A percentile compares a stretch with the other conserved stretches of the same genome.
Conservation (phyloP, 2,329 filamentous ascomycete species). For the Lithohypha guttulata region DNA sequence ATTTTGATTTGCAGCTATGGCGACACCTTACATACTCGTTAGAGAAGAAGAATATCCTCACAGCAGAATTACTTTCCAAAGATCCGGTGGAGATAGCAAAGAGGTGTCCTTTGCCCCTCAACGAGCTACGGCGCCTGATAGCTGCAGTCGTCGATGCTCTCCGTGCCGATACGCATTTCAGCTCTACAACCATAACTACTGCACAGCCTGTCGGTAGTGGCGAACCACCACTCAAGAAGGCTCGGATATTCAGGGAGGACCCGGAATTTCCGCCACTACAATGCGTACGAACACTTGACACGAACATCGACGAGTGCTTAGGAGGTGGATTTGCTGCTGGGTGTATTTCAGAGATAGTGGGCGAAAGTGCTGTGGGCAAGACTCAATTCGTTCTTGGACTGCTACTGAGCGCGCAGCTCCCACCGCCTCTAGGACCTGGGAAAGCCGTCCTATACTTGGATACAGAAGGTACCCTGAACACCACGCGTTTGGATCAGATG, state of each 20-base stretch:
- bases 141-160: conserved; percentile 57
- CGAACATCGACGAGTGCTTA: conserved; percentile 57
- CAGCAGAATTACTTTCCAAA: conserved; percentile 74
- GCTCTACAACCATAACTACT: background rate
- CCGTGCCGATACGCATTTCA: conserved; percentile 47
- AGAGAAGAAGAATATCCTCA: conserved; percentile 66
- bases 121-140: conserved; percentile 66
- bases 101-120: conserved; percentile 68
- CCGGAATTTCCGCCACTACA: too few species aligned
- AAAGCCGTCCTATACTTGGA: conserved; percentile 83
- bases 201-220: too few species aligned
- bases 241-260: too few species aligned
- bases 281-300: conserved; percentile 60
- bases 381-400: conserved; percentile 84
- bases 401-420: conserved; percentile 73
- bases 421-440: conserved; percentile 57
- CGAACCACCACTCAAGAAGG: too few species aligned
- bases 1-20: conserved; percentile 62
- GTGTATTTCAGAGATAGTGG: conserved; percentile 77
- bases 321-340: conserved; percentile 71
- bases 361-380: conserved; percentile 89
- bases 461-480: conserved; percentile 78
- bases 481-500: conserved; percentile 69
- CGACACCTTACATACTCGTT: conserved; percentile 66
- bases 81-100: conserved; percentile 75